Percentiles rank a stretch among this genome's conserved stretches.
Conservation (phyloP, 768 basidiomycete species). For the Mycena sanguinolenta region DNA sequence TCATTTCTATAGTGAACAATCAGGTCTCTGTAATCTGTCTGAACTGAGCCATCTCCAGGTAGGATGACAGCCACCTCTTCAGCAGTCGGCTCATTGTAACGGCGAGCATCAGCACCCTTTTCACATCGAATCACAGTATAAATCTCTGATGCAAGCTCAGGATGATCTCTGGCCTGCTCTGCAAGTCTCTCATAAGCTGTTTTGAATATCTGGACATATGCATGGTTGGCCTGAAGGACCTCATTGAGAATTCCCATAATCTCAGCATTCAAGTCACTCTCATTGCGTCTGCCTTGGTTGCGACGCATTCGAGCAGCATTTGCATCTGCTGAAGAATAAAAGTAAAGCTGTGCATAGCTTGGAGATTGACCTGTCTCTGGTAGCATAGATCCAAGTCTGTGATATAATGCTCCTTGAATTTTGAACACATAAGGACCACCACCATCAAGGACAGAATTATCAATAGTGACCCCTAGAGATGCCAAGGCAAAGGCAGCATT, state of each 20-base stretch:
- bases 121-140: constrained; percentile 14
- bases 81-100: constrained; percentile 55
- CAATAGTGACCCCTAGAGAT: constrained; percentile 43
- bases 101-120: constrained; percentile 42
- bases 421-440: constrained; percentile 44
- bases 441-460: constrained; percentile 36
- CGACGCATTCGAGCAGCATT: constrained; percentile 19
- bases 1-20: constrained; percentile 40
- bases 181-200: constrained; percentile 35
- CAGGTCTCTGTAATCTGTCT: constrained; percentile 44
- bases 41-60: constrained; percentile 42
- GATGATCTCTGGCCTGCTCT: constrained; percentile 37
- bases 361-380: constrained; percentile 40
- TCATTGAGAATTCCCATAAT: constrained; percentile 32
- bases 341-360: constrained; percentile 46
- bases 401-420: constrained; percentile 49
- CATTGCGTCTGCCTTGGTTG: not conserved
- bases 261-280: constrained; percentile 16
- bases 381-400: constrained; percentile 44
- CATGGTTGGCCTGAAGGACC: constrained; percentile 6
- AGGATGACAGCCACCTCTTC: constrained; percentile 56
- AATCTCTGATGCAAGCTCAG: constrained; percentile 27
- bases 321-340: constrained; percentile 17
- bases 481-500: constrained; percentile 53
- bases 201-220: constrained; percentile 4